Conservation (phyloP, 306 rosid species). For the Trifolium repens region DNA sequence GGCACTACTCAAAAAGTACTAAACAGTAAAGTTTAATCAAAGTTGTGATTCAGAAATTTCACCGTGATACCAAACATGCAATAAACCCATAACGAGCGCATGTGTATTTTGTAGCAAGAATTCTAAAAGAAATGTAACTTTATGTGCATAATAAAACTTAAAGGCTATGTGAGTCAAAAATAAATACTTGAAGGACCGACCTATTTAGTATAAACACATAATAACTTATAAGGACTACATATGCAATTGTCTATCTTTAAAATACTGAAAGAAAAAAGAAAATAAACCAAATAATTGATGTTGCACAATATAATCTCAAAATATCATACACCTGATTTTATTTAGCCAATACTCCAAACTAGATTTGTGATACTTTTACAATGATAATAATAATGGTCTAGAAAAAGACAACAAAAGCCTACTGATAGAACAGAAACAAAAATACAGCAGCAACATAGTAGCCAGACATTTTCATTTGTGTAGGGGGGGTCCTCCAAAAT, state of each 20-base stretch:
- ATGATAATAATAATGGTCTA: constrained; percentile 1
- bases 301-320: background rate
- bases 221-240: background rate
- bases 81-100: too few species aligned
- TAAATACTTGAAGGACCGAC: too few species aligned
- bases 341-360: constrained; percentile 31
- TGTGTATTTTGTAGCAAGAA: too few species aligned
- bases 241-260: background rate
- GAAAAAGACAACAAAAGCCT: constrained; percentile 43
- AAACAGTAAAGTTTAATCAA: too few species aligned
- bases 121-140: too few species aligned
- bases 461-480: background rate
- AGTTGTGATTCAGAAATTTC: too few species aligned
- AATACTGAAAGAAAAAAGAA: background rate
- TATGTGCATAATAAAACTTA: background rate
- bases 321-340: constrained; percentile 19
- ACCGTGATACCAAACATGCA: too few species aligned
- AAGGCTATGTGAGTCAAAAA: background rate
- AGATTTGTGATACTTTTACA: constrained; percentile 15
- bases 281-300: background rate
- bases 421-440: constrained; percentile 22
- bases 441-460: constrained; percentile 36
- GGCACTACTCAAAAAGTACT: too few species aligned
- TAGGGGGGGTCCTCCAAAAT: constrained; percentile 19
- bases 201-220: too few species aligned